Percentiles rank a stretch among this genome's conserved stretches.
These are phyloP conservation scores for Tilletia horrida DNA, from an alignment of 1,284 basidiomycete genomes.

Conservation along the genomic window DNA sequence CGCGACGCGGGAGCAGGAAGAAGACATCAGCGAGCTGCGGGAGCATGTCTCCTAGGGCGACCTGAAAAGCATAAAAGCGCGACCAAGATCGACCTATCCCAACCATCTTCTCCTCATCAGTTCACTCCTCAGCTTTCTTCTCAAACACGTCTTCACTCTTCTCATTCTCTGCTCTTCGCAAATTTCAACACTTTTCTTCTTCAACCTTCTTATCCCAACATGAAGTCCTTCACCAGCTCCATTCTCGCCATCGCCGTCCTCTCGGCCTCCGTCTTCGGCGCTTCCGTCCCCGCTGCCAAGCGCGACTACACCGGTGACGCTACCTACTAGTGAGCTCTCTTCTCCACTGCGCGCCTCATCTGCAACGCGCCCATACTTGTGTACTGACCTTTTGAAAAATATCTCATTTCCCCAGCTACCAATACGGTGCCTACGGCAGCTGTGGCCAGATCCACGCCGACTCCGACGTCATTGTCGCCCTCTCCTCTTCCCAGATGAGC, in stretches of 20 bases:
- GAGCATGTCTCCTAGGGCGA: not conserved
- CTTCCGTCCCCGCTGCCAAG: not conserved
- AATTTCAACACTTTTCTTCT: not conserved
- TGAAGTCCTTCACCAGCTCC: constrained; percentile 14
- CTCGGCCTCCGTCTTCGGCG: not conserved
- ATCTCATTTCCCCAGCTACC: constrained; percentile 1
- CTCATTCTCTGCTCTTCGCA: too few species aligned
- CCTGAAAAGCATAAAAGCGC: not conserved
- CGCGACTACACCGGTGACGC: constrained; percentile 13
- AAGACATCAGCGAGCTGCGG: too few species aligned
- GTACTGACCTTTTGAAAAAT: too few species aligned
- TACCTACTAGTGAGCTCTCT: constrained; percentile 11
- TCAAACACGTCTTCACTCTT: constrained; percentile 7
- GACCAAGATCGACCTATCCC: not conserved
- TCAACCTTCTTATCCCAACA: not conserved
- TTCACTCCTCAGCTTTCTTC: not conserved
- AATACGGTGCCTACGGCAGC: not conserved
- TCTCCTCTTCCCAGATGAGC: constrained; percentile 4
- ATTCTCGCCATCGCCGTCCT: not conserved
- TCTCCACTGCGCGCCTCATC: not conserved
- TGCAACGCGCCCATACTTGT: not conserved
- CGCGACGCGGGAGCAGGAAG: too few species aligned
- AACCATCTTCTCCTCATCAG: not conserved
- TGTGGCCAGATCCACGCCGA: constrained; percentile 6
- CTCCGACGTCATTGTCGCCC: constrained; percentile 14